These are phyloP conservation scores for Phytophthora ohioensis DNA, from an alignment of 352 stramenopile species.

Conservation along the genomic window DNA sequence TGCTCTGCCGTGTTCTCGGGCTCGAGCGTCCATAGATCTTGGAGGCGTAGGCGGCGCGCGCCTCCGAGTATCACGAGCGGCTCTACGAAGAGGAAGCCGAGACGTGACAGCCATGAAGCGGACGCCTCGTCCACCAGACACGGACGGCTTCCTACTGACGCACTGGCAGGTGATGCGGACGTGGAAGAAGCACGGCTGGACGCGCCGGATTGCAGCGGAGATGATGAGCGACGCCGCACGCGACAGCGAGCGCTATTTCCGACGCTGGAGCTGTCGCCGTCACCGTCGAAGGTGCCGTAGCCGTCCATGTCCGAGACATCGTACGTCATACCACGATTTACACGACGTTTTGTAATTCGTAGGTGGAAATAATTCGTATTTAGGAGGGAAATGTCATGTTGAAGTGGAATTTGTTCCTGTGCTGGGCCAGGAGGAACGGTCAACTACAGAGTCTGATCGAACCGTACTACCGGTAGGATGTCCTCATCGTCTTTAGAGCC, in stretches of 20 bases:
- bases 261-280: constrained; percentile 15
- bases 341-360: constrained; percentile 8
- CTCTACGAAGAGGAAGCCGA: constrained; percentile 47
- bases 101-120: constrained; percentile 38
- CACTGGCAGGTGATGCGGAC: neutral
- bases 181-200: neutral
- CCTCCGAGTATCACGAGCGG: constrained; percentile 44
- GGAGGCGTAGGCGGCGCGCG: constrained; percentile 24
- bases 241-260: constrained; percentile 9
- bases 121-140: constrained; percentile 24
- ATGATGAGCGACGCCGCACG: constrained; percentile 15
- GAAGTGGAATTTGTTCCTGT: constrained; percentile 7
- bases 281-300: constrained; percentile 13
- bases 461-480: no score
- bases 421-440: constrained; percentile 8
- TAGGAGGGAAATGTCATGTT: constrained; percentile 2
- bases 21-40: constrained; percentile 46
- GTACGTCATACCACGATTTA: constrained; percentile 23
- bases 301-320: constrained; percentile 24
- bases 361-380: constrained; percentile 17
- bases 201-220: neutral
- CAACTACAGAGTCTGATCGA: no score
- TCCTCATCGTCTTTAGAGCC: no score
- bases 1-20: constrained; percentile 35
- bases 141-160: neutral